Conservation (phyloP, 805 yeast species). For the Metschnikowia bowlesiae region DNA sequence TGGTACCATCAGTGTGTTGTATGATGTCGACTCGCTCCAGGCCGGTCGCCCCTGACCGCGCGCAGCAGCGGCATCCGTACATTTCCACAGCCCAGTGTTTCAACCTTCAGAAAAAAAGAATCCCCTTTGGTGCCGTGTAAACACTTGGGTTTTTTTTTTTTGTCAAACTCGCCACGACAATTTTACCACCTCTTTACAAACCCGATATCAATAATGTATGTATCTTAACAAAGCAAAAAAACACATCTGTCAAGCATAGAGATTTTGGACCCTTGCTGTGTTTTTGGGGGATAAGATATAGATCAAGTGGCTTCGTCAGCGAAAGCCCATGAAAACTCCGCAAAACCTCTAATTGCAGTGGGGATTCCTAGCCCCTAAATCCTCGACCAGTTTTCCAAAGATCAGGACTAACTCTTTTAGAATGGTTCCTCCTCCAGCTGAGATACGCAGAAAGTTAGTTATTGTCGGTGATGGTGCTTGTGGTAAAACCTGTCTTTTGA, state of each 20-base stretch:
- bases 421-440: slow-evolving; percentile 24
- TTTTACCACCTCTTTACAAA: neutral
- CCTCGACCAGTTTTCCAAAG: neutral
- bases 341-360: neutral
- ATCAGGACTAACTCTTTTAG: slow-evolving; percentile 12
- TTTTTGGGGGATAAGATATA: neutral
- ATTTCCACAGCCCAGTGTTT: slow-evolving; percentile 13
- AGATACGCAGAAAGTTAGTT: slow-evolving; percentile 30
- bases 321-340: neutral
- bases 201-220: neutral
- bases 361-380: neutral
- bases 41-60: slow-evolving; percentile 10
- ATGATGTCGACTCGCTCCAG: neutral
- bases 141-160: slow-evolving; percentile 6
- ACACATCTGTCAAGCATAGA: too few relatives aligned
- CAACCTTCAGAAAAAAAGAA: slow-evolving; percentile 13
- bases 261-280: neutral
- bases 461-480: slow-evolving; percentile 32
- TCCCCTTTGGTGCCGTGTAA: slow-evolving; percentile 5
- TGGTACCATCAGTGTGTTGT: neutral
- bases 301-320: neutral
- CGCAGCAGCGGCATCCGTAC: slow-evolving; percentile 14
- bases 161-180: neutral
- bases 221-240: neutral
- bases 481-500: slow-evolving; percentile 30